phyloP scores from a whole-genome alignment of 345 rosid species.

The Corymbia maculata region DNA sequence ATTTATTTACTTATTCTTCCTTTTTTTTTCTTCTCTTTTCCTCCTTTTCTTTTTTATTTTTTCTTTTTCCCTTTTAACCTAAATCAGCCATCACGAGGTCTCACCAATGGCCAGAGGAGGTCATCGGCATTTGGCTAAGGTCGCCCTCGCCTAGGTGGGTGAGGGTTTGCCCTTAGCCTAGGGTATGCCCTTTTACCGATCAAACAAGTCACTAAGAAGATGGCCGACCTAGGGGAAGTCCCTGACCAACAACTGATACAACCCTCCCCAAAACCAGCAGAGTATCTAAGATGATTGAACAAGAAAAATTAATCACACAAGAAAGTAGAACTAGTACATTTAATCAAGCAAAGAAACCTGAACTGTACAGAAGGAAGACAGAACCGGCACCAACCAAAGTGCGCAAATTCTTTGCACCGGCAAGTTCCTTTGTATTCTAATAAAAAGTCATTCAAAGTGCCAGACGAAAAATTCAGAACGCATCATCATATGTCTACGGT shows the following conservation, averaged over 20 bases:
- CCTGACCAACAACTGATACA: not conserved
- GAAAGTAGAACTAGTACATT: not conserved
- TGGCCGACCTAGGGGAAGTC: not conserved
- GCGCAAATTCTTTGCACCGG: not conserved
- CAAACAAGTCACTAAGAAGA: not conserved
- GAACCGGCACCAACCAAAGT: too few species aligned
- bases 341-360: not conserved
- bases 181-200: not conserved
- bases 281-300: not conserved
- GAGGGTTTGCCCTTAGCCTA: too few species aligned
- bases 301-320: too few species aligned
- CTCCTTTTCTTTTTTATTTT: too few species aligned
- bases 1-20: too few species aligned
- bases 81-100: too few species aligned
- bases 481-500: not conserved
- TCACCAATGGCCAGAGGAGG: too few species aligned
- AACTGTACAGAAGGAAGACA: not conserved
- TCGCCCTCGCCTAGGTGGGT: too few species aligned
- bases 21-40: too few species aligned
- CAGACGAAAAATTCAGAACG: not conserved
- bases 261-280: not conserved
- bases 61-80: not conserved
- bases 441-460: not conserved
- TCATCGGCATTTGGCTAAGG: too few species aligned
- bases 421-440: not conserved